These are phyloP conservation scores for Coemansia sp. DNA, from an alignment of 192 early-diverging fungal species.

Conservation along the genomic window DNA sequence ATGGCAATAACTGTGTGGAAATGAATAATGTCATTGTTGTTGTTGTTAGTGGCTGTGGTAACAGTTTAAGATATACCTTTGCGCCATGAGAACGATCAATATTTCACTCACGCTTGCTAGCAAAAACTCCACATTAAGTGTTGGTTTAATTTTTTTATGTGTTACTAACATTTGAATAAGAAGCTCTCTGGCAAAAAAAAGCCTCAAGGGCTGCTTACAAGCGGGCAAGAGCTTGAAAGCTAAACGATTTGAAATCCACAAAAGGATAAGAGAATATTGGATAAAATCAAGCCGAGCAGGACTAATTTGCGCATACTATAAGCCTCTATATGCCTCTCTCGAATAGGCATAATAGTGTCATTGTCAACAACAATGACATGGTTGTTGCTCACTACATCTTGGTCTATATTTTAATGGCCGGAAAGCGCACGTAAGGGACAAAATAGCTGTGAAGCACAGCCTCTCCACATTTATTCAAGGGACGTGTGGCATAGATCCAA, in stretches of 20 bases:
- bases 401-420: not conserved
- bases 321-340: not conserved
- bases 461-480: not conserved
- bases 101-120: not conserved
- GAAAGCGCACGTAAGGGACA: not conserved
- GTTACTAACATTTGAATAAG: no score
- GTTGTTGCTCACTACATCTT: not conserved
- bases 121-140: not conserved
- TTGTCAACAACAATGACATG: not conserved
- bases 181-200: no score
- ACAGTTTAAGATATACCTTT: no score
- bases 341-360: not conserved
- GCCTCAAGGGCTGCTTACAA: not conserved
- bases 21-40: no score
- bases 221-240: not conserved
- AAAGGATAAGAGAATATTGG: not conserved
- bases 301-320: not conserved
- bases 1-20: no score
- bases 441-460: not conserved
- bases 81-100: no score
- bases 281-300: not conserved
- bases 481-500: not conserved
- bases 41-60: no score
- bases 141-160: no score
- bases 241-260: not conserved